Evolutionary conservation across 768 basidiomycete species (phyloP), one percentile per base, ranked within the genome.

Genomic region (Lactarius akahatsu): DNA sequence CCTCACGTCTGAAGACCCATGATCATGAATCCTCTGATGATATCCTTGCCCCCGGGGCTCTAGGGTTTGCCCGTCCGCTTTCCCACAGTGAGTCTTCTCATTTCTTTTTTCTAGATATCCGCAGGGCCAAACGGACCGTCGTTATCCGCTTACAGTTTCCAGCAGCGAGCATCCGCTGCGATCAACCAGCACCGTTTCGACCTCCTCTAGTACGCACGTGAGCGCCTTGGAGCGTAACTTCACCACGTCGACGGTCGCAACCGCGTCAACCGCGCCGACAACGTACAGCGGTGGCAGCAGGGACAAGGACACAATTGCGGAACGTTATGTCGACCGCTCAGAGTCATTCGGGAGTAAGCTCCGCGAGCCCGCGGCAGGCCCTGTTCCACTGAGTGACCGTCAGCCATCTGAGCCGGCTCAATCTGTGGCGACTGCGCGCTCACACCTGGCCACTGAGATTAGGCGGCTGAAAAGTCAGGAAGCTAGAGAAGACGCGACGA

Each of bases 391-490:
- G 23, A 23, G 30, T 50, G 64, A 66, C 18, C 67, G 67, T 28
- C 63, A 68, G 18, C 23, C 23, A 7, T 64, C 63, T 11, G 66
- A 63, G 54, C 6, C 62, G 23, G 58, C 58, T 40, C 66, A 58
- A 50, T 67, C 69, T 26, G 68, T 60, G 45, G 23, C 40, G 28
- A 66, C 70, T 6, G 65, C 64, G 16, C 70, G 68, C 32, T 71
- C 70, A 28, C 64, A 69, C 36, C 62, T 71, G 41, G 68, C 65
- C 9, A 56, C 63, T 5, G 65, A 71, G 36, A 69, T 71, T 15
- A 57, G 64, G 43, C 59, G 68, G 28, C 73, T 76, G 61, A 79
- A 80, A 67, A 72, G 74, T 4, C 80, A 62, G 20, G 70, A 62
- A 43, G 70, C 78, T 13, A 72, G 82, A 54, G 63, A 63, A 52